Percentiles rank a stretch among this genome's conserved stretches.
phyloP scores from a whole-genome alignment of 106 monocot genomes.

The Dendrobium huoshanense region DNA sequence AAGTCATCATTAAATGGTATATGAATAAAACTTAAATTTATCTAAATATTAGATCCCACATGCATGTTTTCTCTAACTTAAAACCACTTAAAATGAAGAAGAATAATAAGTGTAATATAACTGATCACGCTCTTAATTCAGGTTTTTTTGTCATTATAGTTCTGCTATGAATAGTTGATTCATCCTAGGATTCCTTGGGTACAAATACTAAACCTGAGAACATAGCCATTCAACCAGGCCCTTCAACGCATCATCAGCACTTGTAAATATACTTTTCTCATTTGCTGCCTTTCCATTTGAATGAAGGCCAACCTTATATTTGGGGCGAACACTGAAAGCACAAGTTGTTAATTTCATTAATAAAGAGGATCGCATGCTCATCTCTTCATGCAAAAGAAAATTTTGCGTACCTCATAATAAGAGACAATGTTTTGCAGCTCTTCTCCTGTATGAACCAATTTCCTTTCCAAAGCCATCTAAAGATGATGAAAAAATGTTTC shows the following conservation, averaged over 20 bases:
- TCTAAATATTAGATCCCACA: not conserved
- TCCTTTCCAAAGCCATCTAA: conserved; percentile 73
- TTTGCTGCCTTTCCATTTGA: conserved; percentile 70
- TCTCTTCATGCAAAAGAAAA: not conserved
- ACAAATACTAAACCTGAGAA: conserved; percentile 61
- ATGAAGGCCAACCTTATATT: conserved; percentile 25
- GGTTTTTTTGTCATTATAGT: not conserved
- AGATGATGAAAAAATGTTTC: conserved; percentile 3
- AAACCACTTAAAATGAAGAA: not conserved
- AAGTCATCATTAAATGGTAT: not conserved
- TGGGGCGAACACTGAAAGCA: conserved; percentile 61
- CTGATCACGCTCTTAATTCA: not conserved
- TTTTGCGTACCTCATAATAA: conserved; percentile 59
- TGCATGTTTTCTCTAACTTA: not conserved
- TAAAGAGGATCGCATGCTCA: not conserved
- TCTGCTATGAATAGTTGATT: not conserved
- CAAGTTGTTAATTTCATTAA: not conserved
- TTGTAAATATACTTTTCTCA: conserved; percentile 47
- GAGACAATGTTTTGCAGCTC: conserved; percentile 84
- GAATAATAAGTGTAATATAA: not conserved
- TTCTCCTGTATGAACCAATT: conserved; percentile 99
- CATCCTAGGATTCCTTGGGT: not conserved
- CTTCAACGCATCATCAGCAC: conserved; percentile 66
- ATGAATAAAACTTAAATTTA: not conserved
- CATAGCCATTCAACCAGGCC: conserved; percentile 83